A percentile compares a stretch with the other conserved stretches of the same genome.
phyloP scores from a whole-genome alignment of 2,329 filamentous ascomycete species.

The Phoma sp. region DNA sequence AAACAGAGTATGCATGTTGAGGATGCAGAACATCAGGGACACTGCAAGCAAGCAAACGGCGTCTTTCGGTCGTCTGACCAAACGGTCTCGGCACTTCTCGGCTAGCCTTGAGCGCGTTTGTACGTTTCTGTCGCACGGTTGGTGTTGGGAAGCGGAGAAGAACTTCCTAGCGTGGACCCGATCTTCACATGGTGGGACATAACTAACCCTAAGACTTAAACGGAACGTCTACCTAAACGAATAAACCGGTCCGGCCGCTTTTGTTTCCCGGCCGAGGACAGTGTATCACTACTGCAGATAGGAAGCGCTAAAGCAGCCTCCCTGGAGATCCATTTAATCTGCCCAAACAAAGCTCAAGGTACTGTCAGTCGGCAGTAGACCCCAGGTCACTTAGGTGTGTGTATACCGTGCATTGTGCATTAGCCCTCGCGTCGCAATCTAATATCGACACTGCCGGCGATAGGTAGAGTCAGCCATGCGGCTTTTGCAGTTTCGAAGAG shows the following conservation, averaged over 20 bases:
- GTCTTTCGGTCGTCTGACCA: conserved; percentile 1
- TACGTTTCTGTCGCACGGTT: neutral
- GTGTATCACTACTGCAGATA: neutral
- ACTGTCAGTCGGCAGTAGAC: too few relatives aligned
- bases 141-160: neutral
- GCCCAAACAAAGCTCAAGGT: neutral
- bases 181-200: too few relatives aligned
- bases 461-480: neutral
- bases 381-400: neutral
- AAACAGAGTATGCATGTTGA: neutral
- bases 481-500: neutral
- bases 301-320: neutral
- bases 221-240: too few relatives aligned
- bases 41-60: neutral
- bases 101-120: neutral
- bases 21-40: neutral
- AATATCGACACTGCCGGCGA: neutral
- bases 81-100: neutral
- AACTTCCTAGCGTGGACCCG: too few relatives aligned
- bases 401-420: neutral
- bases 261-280: neutral
- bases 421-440: neutral
- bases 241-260: too few relatives aligned
- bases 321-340: neutral
- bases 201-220: too few relatives aligned